Evolutionary conservation across 129 eudicot genomes (phyloP).

Genomic region (Lactuca saligna): DNA sequence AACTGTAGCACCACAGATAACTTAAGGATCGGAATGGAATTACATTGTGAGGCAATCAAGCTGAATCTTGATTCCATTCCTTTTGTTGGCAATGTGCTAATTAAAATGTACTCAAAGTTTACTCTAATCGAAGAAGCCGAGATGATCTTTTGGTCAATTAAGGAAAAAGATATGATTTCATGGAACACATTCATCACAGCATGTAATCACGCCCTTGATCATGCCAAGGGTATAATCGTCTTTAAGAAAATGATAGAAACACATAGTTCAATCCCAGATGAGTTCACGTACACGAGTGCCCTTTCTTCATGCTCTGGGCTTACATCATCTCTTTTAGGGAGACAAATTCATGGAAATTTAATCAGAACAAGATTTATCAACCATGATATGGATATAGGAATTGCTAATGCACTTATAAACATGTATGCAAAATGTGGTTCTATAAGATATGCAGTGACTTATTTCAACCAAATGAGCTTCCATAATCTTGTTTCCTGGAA

Average conservation of each 20-base stretch:
- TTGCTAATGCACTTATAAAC: slow-evolving; percentile 70
- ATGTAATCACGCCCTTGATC: slow-evolving; percentile 49
- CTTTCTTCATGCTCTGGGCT: slow-evolving; percentile 60
- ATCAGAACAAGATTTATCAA: slow-evolving; percentile 38
- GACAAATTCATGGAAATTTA: slow-evolving; percentile 64
- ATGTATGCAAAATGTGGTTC: slow-evolving; percentile 86
- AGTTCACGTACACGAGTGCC: slow-evolving; percentile 64
- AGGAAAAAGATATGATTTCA: slow-evolving; percentile 62
- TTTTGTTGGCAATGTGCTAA: slow-evolving; percentile 66
- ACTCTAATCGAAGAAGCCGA: slow-evolving; percentile 44
- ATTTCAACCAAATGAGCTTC: slow-evolving; percentile 42
- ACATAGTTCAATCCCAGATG: slow-evolving; percentile 40
- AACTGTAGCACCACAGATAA: slow-evolving; percentile 33
- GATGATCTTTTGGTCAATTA: slow-evolving; percentile 49
- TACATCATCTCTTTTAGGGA: slow-evolving; percentile 59
- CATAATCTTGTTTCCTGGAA: slow-evolving; percentile 77
- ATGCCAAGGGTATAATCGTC: slow-evolving; percentile 42
- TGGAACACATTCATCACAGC: slow-evolving; percentile 69
- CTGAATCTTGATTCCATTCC: slow-evolving; percentile 57
- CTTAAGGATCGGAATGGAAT: slow-evolving; percentile 41
- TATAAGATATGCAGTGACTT: slow-evolving; percentile 41
- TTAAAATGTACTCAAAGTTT: slow-evolving; percentile 63
- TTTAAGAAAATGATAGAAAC: slow-evolving; percentile 50
- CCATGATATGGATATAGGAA: slow-evolving; percentile 44
- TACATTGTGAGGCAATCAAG: slow-evolving; percentile 63